Conservation (phyloP, 2,329 filamentous ascomycete species). For the Epichloe aotearoae region DNA sequence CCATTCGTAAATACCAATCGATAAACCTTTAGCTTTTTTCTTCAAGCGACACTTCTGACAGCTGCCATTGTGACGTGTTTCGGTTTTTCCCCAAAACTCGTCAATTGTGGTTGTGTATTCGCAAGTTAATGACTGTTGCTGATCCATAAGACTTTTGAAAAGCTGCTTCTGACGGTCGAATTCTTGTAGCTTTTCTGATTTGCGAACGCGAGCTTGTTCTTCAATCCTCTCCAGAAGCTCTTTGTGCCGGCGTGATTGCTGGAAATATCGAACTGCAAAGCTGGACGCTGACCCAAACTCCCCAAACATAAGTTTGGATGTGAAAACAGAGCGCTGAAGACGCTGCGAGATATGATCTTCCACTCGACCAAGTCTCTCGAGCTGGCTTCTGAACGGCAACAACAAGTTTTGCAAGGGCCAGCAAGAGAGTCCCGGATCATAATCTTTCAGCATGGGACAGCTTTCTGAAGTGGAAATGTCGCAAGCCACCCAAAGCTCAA, state of each 20-base stretch:
- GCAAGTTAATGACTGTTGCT: conserved; percentile 3
- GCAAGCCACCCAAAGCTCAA: conserved; percentile 46
- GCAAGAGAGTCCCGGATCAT: conserved; percentile 29
- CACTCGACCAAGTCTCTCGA: conserved; percentile 28
- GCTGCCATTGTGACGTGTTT: not conserved
- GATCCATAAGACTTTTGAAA: conserved; percentile 7
- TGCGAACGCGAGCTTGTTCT: conserved; percentile 15
- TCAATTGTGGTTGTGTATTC: not conserved
- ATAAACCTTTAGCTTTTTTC: conserved; percentile 21
- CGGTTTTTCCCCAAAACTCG: not conserved
- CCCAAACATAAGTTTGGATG: conserved; percentile 5
- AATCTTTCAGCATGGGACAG: conserved; percentile 30
- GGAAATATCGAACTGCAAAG: conserved; percentile 11
- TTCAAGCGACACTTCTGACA: conserved; percentile 25
- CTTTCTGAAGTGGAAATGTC: conserved; percentile 31
- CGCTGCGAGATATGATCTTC: conserved; percentile 29
- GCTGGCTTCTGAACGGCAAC: conserved; percentile 28
- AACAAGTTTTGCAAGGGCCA: conserved; percentile 29
- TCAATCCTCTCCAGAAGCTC: conserved; percentile 24
- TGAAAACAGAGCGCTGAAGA: not conserved
- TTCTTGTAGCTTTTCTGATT: conserved; percentile 6
- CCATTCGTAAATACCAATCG: conserved; percentile 42
- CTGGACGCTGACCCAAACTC: conserved; percentile 8
- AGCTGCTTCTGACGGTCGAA: conserved; percentile 4
- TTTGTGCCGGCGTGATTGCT: conserved; percentile 20